These are phyloP conservation scores for Penicillium sp. DNA, from an alignment of 2,329 filamentous ascomycete genomes.

Conservation along the genomic window DNA sequence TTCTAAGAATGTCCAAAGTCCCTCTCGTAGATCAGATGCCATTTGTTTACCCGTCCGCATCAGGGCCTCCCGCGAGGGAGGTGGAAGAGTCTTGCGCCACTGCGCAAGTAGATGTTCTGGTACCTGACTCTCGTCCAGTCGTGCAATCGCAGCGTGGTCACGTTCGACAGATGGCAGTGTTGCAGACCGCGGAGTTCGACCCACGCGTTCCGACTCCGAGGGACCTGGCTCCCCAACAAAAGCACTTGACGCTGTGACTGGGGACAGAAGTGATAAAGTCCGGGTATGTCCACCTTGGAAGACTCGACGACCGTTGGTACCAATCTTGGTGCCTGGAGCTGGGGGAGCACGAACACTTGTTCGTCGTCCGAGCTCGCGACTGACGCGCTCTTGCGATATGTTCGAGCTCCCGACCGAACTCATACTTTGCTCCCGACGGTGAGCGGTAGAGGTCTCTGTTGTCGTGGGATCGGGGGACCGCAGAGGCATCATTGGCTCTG, in stretches of 20 bases:
- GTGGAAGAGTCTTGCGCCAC: conserved; percentile 45
- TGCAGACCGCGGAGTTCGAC: conserved; percentile 41
- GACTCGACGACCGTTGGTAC: conserved; percentile 57
- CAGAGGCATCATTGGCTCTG: conserved; percentile 61
- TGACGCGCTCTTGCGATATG: conserved; percentile 37
- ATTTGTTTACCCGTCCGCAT: conserved; percentile 70
- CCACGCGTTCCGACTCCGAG: conserved; percentile 29
- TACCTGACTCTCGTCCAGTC: conserved; percentile 21
- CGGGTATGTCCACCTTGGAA: conserved; percentile 68
- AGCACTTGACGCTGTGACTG: conserved; percentile 26
- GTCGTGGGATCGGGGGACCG: conserved; percentile 38
- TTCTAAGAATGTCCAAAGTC: conserved; percentile 91
- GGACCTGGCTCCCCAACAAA: conserved; percentile 21
- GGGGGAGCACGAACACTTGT: conserved; percentile 63
- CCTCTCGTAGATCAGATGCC: conserved; percentile 84
- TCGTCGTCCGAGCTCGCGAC: conserved; percentile 69
- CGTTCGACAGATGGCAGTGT: conserved; percentile 45
- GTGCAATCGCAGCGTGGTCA: conserved; percentile 20
- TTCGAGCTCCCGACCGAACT: conserved; percentile 28
- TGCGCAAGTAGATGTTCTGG: conserved; percentile 41
- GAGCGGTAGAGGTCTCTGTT: conserved; percentile 16
- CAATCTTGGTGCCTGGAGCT: conserved; percentile 32
- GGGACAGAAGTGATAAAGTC: conserved; percentile 81
- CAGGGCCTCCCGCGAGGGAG: conserved; percentile 53
- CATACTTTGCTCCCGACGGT: conserved; percentile 30